Evolutionary conservation across 495 filamentous ascomycete species (phyloP).

Genomic region (Hypoxylon intermedium): DNA sequence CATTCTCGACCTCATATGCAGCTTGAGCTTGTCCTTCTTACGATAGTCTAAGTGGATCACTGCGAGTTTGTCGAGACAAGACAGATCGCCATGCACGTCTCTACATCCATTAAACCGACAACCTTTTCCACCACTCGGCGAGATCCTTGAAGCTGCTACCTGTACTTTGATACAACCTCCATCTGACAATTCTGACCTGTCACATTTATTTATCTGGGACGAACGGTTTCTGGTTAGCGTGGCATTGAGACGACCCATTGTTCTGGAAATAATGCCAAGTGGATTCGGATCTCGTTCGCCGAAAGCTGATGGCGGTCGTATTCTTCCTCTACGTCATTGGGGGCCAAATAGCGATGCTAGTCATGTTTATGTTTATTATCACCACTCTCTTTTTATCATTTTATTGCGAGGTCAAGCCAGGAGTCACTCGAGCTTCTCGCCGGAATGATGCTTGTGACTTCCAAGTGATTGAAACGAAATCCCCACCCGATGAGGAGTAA

Average conservation of each 20-base stretch:
- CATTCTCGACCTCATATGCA: slow-evolving; percentile 26
- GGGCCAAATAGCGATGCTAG: too few relatives aligned
- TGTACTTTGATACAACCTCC: slow-evolving; percentile 21
- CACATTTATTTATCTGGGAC: slow-evolving; percentile 28
- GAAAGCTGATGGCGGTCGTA: slow-evolving; percentile 6
- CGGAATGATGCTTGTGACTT: too few relatives aligned
- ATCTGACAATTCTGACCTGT: slow-evolving; percentile 36
- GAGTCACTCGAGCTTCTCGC: slow-evolving; percentile 1
- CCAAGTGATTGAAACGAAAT: slow-evolving; percentile 9
- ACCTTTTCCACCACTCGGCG: slow-evolving; percentile 26
- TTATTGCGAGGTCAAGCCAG: neutral
- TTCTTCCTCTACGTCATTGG: too few relatives aligned
- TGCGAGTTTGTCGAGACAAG: slow-evolving; percentile 14
- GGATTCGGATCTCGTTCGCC: slow-evolving; percentile 33
- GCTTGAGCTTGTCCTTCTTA: slow-evolving; percentile 15
- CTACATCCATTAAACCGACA: slow-evolving; percentile 28
- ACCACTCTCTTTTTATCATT: slow-evolving; percentile 6
- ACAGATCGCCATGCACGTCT: slow-evolving; percentile 5
- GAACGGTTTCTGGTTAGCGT: slow-evolving; percentile 29
- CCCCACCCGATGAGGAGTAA: slow-evolving; percentile 20
- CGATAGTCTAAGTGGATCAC: slow-evolving; percentile 12
- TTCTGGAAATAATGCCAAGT: slow-evolving; percentile 39
- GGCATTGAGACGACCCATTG: slow-evolving; percentile 34
- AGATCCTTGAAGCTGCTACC: slow-evolving; percentile 22
- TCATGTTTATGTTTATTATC: slow-evolving; percentile 1